These are phyloP conservation scores for Phytophthora rubi DNA, from an alignment of 352 stramenopile genomes.

Conservation along the genomic window DNA sequence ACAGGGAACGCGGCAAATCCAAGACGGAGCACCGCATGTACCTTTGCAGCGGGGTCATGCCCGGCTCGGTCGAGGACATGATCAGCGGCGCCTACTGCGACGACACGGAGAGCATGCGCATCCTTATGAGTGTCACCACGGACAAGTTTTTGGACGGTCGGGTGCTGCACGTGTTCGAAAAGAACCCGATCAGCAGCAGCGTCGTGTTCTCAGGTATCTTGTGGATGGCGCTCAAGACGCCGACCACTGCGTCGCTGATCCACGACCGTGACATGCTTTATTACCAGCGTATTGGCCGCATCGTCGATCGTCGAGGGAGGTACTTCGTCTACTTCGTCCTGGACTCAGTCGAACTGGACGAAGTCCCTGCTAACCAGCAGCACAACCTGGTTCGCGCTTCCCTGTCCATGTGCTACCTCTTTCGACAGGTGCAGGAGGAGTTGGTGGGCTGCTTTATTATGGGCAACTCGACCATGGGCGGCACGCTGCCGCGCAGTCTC, in stretches of 20 bases:
- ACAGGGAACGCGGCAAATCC: conserved; percentile 43
- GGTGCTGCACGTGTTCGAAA: conserved; percentile 66
- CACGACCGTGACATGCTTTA: conserved; percentile 61
- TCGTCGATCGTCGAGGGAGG: conserved; percentile 56
- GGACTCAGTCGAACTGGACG: conserved; percentile 67
- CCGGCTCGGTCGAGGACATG: conserved; percentile 64
- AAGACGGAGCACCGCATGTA: conserved; percentile 14
- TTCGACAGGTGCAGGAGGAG: conserved; percentile 53
- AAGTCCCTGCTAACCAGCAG: conserved; percentile 49
- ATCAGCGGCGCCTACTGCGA: conserved; percentile 56
- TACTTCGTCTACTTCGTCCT: conserved; percentile 70
- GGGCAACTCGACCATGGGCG: conserved; percentile 51
- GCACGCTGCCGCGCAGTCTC: conserved; percentile 44
- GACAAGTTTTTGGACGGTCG: conserved; percentile 60
- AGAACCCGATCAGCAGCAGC: conserved; percentile 44
- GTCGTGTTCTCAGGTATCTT: conserved; percentile 72
- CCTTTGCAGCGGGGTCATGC: conserved; percentile 62
- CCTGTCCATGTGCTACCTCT: conserved; percentile 71
- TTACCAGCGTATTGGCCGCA: conserved; percentile 69
- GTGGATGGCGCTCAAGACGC: conserved; percentile 65
- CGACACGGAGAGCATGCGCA: conserved; percentile 61
- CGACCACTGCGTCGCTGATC: conserved; percentile 39
- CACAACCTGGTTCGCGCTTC: conserved; percentile 44
- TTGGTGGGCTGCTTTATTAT: conserved; percentile 69
- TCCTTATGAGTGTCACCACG: conserved; percentile 50